These are phyloP conservation scores for Cyclotella atomus DNA, from an alignment of 108 stramenopile species.

Conservation along the genomic window DNA sequence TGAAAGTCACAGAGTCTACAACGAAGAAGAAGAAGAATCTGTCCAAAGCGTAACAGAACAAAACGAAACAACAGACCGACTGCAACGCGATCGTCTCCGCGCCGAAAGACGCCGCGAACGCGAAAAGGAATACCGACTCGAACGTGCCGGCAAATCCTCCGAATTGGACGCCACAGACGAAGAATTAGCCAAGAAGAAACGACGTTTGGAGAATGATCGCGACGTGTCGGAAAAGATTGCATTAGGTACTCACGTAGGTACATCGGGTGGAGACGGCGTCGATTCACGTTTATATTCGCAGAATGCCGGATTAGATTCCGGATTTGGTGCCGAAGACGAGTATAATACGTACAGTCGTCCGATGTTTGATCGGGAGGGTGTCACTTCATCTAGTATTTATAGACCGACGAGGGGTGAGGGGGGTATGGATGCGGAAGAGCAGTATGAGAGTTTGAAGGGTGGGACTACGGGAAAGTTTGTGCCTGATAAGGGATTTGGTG, in stretches of 20 bases:
- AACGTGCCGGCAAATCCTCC: conserved; percentile 63
- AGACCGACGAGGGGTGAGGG: conserved; percentile 85
- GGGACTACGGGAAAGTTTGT: conserved; percentile 87
- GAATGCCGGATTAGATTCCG: conserved; percentile 91
- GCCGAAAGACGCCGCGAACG: conserved; percentile 91
- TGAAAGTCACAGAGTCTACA: conserved; percentile 4
- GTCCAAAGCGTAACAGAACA: conserved; percentile 26
- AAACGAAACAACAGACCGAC: conserved; percentile 51
- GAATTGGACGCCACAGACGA: conserved; percentile 43
- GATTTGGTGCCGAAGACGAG: conserved; percentile 98
- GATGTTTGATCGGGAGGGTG: conserved; percentile 90
- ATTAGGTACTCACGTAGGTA: conserved; percentile 94
- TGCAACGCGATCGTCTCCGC: conserved; percentile 93
- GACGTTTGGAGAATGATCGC: conserved; percentile 89
- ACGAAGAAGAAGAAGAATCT: conserved; percentile 42
- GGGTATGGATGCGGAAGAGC: conserved; percentile 78
- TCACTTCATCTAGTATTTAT: conserved; percentile 89
- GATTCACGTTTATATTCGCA: conserved; percentile 97
- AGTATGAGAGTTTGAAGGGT: conserved; percentile 72
- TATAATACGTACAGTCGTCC: conserved; percentile 96
- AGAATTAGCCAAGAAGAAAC: conserved; percentile 73
- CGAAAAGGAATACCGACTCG: conserved; percentile 95
- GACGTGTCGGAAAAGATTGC: conserved; percentile 99
- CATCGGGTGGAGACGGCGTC: conserved; percentile 78
- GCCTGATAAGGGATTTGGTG: conserved; percentile 85